Percentiles rank a stretch among this genome's conserved stretches.
phyloP scores from a whole-genome alignment of 306 rosid species.

The Dryas octopetala region DNA sequence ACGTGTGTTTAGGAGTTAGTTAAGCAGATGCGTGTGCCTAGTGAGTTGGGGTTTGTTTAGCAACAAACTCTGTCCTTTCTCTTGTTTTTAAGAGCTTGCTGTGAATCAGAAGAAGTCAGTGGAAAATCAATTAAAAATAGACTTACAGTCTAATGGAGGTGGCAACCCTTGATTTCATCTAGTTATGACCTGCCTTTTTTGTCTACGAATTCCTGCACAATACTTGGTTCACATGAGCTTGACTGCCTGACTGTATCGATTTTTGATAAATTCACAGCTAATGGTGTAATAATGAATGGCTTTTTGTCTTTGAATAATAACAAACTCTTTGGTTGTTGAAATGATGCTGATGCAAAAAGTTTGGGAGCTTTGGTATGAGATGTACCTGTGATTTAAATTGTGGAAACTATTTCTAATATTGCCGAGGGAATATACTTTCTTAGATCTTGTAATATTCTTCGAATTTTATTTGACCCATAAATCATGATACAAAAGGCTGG shows the following conservation, averaged over 20 bases:
- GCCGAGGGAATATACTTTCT: no score
- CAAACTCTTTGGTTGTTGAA: not conserved
- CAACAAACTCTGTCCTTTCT: not conserved
- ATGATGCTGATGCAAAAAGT: not conserved
- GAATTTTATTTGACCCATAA: no score
- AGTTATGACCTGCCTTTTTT: not conserved
- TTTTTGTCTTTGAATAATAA: not conserved
- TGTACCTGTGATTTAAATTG: not conserved
- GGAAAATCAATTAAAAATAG: not conserved
- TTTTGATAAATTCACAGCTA: not conserved
- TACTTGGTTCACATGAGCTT: not conserved
- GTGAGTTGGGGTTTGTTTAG: conserved; percentile 1
- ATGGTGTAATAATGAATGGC: not conserved
- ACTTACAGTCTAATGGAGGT: not conserved
- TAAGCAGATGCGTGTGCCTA: not conserved
- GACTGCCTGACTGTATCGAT: not conserved
- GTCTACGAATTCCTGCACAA: not conserved
- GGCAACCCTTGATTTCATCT: not conserved
- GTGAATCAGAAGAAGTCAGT: not conserved
- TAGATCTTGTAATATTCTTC: not conserved
- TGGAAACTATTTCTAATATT: not conserved
- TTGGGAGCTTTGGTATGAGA: not conserved
- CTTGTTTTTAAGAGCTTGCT: not conserved
- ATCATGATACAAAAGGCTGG: not conserved
- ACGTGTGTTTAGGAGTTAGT: not conserved